Evolutionary conservation across 495 filamentous ascomycete species (phyloP).

Genomic region (Penicillium parvum): DNA sequence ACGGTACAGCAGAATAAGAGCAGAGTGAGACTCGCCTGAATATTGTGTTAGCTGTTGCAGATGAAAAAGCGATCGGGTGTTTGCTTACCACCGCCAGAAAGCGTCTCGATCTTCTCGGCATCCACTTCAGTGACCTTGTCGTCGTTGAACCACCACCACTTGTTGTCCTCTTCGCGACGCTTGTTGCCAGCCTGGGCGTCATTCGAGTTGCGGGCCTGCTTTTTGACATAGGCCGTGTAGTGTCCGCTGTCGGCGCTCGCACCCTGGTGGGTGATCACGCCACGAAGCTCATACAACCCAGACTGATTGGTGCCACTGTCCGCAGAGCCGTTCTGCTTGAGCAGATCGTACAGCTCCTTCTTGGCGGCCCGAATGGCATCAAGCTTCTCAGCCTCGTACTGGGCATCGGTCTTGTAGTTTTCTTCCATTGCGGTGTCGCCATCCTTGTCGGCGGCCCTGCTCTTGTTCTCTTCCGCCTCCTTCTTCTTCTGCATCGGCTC

Average conservation of each 20-base stretch:
- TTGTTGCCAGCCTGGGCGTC: slow-evolving; percentile 62
- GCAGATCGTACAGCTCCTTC: slow-evolving; percentile 73
- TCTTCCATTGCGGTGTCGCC: slow-evolving; percentile 69
- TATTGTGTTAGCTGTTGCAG: slow-evolving; percentile 14
- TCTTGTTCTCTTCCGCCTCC: slow-evolving; percentile 48
- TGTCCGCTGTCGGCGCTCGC: slow-evolving; percentile 95
- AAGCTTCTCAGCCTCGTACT: slow-evolving; percentile 78
- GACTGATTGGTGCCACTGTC: slow-evolving; percentile 86
- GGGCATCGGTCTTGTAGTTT: slow-evolving; percentile 85
- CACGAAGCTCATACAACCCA: slow-evolving; percentile 89
- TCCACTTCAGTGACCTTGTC: slow-evolving; percentile 95
- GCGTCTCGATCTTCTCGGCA: slow-evolving; percentile 80
- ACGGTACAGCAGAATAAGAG: slow-evolving; percentile 86
- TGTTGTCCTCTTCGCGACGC: slow-evolving; percentile 74
- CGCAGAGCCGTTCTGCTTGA: slow-evolving; percentile 63
- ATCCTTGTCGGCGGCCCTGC: slow-evolving; percentile 53
- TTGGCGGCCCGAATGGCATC: slow-evolving; percentile 70
- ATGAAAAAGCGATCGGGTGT: neutral
- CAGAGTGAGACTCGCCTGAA: slow-evolving; percentile 83
- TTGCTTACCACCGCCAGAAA: slow-evolving; percentile 78
- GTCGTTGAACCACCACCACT: slow-evolving; percentile 99
- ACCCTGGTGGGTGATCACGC: slow-evolving; percentile 96
- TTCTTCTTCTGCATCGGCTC: slow-evolving; percentile 51
- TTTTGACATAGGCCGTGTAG: slow-evolving; percentile 97
- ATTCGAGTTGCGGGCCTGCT: slow-evolving; percentile 54